Evolutionary conservation across 1,284 basidiomycete species (phyloP), one percentile per base, ranked within the genome.

Genomic region (Termitomyces sp.): DNA sequence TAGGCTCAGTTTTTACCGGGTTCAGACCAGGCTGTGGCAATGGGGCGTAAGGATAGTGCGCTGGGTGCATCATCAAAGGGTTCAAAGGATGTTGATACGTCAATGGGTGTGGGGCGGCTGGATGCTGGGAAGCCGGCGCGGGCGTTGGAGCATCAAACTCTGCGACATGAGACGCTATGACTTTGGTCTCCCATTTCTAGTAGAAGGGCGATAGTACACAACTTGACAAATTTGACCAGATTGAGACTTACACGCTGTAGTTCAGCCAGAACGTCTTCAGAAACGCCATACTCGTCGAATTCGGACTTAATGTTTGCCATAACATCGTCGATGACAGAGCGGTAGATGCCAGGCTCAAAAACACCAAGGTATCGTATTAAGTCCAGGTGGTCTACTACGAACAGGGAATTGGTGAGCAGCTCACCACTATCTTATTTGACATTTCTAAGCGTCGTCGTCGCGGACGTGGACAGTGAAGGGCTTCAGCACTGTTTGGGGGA

Each of bases 221-320:
- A 10, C 13, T 46, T 24, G 18, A 21, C 46, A 13, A 51, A 50
- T 44, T 49, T 55, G 38, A 55, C 55, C 49, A 53, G 55, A 59
- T 47, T 57, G 45, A 54, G 58, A 79, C 90, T 78, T 74, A 95
- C 93, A 59, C 83, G 79, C 72, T 96, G 92, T 52, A 99, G 75
- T 54, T 92, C 88, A 61, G 86, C 85, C 50, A 98, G 76, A 50
- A 98, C 87, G 34, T 94, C 91, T 69, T 97, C 93, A 66, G 87
- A 81, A 59, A 99, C 91, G 51, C 95, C 96, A 68, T 92, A 95
- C 70, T 97, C 94, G 68, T 98, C 95, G 73, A 98, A 99, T 71
- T 98, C 96, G 68, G 85, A 78, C 71, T 91, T 91, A 72, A 96
- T 91, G 63, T 81, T 79, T 39, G 77, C 75, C 65, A 98, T 88